These are phyloP conservation scores for Globisporangium rhizosaccharum DNA, from an alignment of 352 stramenopile genomes.

Conservation along the genomic window DNA sequence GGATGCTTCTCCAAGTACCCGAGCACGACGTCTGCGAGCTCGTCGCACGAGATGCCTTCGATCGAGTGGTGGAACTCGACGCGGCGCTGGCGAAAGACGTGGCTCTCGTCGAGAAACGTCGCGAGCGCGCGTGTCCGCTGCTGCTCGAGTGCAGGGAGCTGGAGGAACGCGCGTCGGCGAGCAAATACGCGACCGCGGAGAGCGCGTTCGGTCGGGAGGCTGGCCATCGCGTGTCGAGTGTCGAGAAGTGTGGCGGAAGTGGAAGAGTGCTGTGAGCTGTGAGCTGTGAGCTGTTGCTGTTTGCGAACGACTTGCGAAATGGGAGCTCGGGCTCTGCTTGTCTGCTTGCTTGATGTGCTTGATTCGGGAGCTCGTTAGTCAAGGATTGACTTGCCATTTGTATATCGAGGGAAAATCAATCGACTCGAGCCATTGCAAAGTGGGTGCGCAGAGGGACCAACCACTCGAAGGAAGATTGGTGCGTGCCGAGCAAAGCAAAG, in stretches of 20 bases:
- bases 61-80: neutral
- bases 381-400: too few species aligned
- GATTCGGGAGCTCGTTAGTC: too few species aligned
- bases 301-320: too few species aligned
- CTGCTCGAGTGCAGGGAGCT: slow-evolving; percentile 5
- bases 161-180: slow-evolving; percentile 1
- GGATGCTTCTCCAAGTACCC: slow-evolving; percentile 6
- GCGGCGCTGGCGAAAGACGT: neutral
- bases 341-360: too few species aligned
- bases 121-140: slow-evolving; percentile 2
- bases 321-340: too few species aligned
- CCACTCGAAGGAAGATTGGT: too few species aligned
- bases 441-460: too few species aligned
- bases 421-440: too few species aligned
- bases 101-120: slow-evolving; percentile 5
- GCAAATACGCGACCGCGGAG: slow-evolving; percentile 6
- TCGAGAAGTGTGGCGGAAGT: neutral
- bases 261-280: neutral
- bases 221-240: neutral
- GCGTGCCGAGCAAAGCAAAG: too few species aligned
- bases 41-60: slow-evolving; percentile 3
- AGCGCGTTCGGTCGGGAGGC: neutral
- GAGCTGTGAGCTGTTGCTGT: neutral
- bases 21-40: slow-evolving; percentile 4
- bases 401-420: too few species aligned